phyloP scores from a whole-genome alignment of 768 basidiomycete genomes.

The Crucibulum laeve region DNA sequence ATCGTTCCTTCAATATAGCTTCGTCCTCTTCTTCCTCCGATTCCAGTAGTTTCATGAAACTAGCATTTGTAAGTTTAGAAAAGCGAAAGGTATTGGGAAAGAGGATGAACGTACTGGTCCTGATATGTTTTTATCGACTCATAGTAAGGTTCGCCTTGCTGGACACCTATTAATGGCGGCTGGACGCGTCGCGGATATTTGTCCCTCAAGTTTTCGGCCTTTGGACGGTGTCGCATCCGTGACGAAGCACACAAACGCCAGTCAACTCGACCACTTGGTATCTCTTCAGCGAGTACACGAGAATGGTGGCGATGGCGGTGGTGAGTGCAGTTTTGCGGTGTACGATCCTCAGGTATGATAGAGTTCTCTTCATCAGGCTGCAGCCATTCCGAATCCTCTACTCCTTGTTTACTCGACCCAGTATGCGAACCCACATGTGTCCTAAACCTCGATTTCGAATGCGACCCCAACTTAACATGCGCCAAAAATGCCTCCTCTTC shows the following conservation, averaged over 20 bases:
- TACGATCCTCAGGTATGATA: not conserved
- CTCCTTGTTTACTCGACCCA: no score
- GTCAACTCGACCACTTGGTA: no score
- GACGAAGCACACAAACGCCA: conserved; percentile 59
- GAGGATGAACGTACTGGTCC: conserved; percentile 36
- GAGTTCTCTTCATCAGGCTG: conserved; percentile 7
- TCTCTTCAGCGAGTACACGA: no score
- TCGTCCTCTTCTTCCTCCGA: conserved; percentile 67
- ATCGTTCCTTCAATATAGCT: conserved; percentile 53
- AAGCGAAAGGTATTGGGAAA: not conserved
- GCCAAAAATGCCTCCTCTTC: conserved; percentile 4
- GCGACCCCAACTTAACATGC: no score
- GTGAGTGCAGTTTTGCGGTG: not conserved
- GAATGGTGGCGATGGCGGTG: conserved; percentile 13
- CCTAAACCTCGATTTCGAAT: no score
- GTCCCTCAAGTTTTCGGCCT: conserved; percentile 8
- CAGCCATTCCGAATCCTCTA: no score
- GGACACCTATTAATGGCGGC: conserved; percentile 27
- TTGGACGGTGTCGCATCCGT: conserved; percentile 17
- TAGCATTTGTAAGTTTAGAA: conserved; percentile 11
- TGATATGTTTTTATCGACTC: conserved; percentile 51
- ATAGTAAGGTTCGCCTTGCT: conserved; percentile 36
- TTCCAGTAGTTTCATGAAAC: conserved; percentile 43
- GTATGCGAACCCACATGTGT: no score
- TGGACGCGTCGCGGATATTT: conserved; percentile 31